Base-by-base conservation (phyloP, 192 early-diverging fungal species). In the Backusella westeae region DNA sequence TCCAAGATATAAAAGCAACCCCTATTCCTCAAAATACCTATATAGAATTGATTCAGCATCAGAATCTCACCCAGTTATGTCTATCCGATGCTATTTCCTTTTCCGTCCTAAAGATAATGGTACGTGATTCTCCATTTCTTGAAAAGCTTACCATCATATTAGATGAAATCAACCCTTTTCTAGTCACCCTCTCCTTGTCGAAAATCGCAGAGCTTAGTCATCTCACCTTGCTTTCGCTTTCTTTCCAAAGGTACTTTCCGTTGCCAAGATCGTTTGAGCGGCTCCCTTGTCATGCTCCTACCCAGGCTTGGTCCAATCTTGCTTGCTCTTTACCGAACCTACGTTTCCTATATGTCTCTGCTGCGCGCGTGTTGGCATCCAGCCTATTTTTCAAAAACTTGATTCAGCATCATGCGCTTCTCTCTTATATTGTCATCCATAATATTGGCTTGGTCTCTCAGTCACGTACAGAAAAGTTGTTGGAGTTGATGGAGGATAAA, bases 371-470 rank as follows among this genome's bases (percentile, higher is more conserved):
- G 15, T 36, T 71, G 1, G 69, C 56, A 63, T 63, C 56, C 23
- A 63, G 56, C 12, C 1, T 12, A 14, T 63, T 63, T 63, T 63
- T 63, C 56, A 63, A 63, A 63, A 63, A 63, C 19, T 19, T 82
- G 23, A 67, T 82, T 29, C 17, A 44, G 3, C 32, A 69, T 32
- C 69, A 72, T 12, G 4, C n/a, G 0, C 34, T 32, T 15, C 34
- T 77, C 12, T 71, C 71, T 12, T 68, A 78, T 35, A 70, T 82
- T 29, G 73, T 82, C 59, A 72, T 82, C 9, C 81, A 82, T 65
- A 78, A 79, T 9, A 70, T 82, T 38, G 56, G 59, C 9, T 72
- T 42, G 44, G 38, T 72, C 15, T 38, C 12, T 6, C 69, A 77
- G n/a, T 70, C 39, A 32, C 26, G 34, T 23, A n/a, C 41, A 21